Base-by-base conservation (phyloP, 2,329 filamentous ascomycete species). In the Tolypocladium amazonense region DNA sequence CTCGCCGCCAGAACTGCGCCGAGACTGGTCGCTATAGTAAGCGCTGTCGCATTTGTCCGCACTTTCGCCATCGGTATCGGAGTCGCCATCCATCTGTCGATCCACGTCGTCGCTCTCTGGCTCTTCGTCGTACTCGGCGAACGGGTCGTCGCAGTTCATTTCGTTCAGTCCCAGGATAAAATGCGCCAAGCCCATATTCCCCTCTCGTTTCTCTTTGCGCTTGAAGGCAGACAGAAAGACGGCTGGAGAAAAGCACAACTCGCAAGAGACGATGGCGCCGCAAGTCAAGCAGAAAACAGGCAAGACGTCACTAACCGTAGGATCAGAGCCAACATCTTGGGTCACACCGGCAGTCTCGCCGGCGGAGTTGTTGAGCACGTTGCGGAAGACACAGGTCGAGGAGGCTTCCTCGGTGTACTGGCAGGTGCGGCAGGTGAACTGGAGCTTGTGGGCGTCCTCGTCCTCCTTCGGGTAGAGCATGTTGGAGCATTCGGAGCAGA, bases 401-500 rank as follows among this genome's bases (percentile, higher is more conserved):
- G 85, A 85, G 38, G 93, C 92, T 64, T 88, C 85, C 72, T 96
- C 92, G 68, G 88, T 90, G 77, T 91, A 96, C 71, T 92, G 88
- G 79, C 94, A 99, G 60, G 92, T 97, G 68, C 93, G 90, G 81
- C 94, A 99, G 64, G 90, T 92, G 77, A 95, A 99, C 79, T 96
- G 88, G 67, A 99, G 87, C 69, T 87, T 88, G 78, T 90, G 90
- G 63, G 86, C 86, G 62, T 87, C 81, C 63, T 88, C 86, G 76
- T 99, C 92, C 80, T 99, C 95, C 77, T 95, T 94, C 57, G 94
- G 94, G 72, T 97, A 97, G 59, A 99, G 82, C 84, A 99, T 89
- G 81, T 99, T 99, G 69, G 92, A 96, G 79, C 94, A 99, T 82
- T 99, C 94, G 68, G 91, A 92, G 80, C 94, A 99, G 82, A 99